A percentile compares a stretch with the other conserved stretches of the same genome.
Evolutionary conservation across 2,329 filamentous ascomycete species (phyloP).

Genomic region (Cadophora gregata): DNA sequence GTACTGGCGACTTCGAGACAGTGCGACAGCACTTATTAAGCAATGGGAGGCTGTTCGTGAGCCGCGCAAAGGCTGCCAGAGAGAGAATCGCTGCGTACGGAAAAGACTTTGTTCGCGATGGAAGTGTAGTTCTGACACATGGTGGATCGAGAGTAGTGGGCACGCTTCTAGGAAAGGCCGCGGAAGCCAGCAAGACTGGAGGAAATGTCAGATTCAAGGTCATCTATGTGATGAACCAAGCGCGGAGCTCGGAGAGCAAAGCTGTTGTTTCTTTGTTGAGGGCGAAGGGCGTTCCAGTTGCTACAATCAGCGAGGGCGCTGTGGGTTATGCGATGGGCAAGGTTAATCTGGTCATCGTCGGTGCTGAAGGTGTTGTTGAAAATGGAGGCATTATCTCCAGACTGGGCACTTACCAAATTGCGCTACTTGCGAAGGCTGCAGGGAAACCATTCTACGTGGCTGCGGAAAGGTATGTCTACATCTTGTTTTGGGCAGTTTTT

Average conservation of each 20-base stretch:
- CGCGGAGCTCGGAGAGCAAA: conserved; percentile 65
- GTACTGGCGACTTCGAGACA: conserved; percentile 74
- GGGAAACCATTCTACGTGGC: conserved; percentile 85
- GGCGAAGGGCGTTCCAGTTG: conserved; percentile 78
- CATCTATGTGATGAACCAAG: conserved; percentile 74
- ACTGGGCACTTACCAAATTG: conserved; percentile 86
- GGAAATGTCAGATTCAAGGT: conserved; percentile 76
- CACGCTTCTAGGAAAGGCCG: conserved; percentile 75
- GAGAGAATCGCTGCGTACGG: conserved; percentile 83
- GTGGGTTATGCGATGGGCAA: conserved; percentile 80
- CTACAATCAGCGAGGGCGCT: conserved; percentile 77
- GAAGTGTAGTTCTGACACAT: conserved; percentile 84
- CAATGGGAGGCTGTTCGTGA: conserved; percentile 86
- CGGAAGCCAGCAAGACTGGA: conserved; percentile 62
- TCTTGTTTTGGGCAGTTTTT: neutral
- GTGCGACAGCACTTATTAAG: conserved; percentile 83
- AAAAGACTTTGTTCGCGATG: conserved; percentile 78
- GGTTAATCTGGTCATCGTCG: conserved; percentile 72
- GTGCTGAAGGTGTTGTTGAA: conserved; percentile 87
- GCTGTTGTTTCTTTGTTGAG: conserved; percentile 75
- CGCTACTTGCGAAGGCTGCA: conserved; percentile 72
- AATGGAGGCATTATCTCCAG: conserved; percentile 92
- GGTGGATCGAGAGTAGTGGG: conserved; percentile 87
- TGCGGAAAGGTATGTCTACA: conserved; percentile 64
- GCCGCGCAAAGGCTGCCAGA: conserved; percentile 82